Evolutionary conservation across 352 stramenopile genomes (phyloP).

Genomic region (Globisporangium ultimum): DNA sequence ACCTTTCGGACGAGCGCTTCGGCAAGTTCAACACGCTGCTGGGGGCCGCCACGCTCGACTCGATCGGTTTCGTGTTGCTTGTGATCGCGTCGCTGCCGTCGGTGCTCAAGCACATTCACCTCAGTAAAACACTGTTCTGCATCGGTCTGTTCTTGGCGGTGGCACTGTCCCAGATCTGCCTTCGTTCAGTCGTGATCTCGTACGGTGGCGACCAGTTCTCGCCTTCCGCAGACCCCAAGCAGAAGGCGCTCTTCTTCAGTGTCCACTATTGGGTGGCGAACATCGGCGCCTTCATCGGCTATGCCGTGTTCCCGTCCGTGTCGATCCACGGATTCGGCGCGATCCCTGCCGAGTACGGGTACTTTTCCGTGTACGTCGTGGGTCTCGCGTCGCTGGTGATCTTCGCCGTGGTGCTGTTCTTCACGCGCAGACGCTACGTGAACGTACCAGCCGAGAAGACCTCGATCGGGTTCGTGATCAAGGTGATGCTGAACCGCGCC

Average conservation of each 20-base stretch:
- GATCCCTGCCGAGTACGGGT: slow-evolving; percentile 69
- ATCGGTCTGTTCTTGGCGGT: slow-evolving; percentile 52
- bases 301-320: slow-evolving; percentile 71
- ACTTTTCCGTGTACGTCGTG: slow-evolving; percentile 74
- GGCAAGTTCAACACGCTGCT: too few relatives aligned
- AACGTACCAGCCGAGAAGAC: slow-evolving; percentile 32
- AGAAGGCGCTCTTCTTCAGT: slow-evolving; percentile 72
- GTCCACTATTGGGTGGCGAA: slow-evolving; percentile 83
- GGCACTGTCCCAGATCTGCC: slow-evolving; percentile 39
- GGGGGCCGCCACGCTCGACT: too few relatives aligned
- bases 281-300: slow-evolving; percentile 66
- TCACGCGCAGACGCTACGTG: slow-evolving; percentile 49
- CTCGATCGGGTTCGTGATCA: slow-evolving; percentile 44
- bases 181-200: slow-evolving; percentile 58
- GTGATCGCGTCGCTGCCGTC: too few relatives aligned
- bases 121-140: too few relatives aligned
- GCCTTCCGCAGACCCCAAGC: slow-evolving; percentile 28
- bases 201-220: slow-evolving; percentile 67
- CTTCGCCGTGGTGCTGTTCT: slow-evolving; percentile 36
- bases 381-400: slow-evolving; percentile 36
- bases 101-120: too few relatives aligned
- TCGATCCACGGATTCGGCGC: slow-evolving; percentile 64
- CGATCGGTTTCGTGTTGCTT: too few relatives aligned
- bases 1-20: too few relatives aligned
- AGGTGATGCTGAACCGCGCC: slow-evolving; percentile 25